phyloP scores from a whole-genome alignment of 805 yeast species.

The Saccharomycopsis fermentans region DNA sequence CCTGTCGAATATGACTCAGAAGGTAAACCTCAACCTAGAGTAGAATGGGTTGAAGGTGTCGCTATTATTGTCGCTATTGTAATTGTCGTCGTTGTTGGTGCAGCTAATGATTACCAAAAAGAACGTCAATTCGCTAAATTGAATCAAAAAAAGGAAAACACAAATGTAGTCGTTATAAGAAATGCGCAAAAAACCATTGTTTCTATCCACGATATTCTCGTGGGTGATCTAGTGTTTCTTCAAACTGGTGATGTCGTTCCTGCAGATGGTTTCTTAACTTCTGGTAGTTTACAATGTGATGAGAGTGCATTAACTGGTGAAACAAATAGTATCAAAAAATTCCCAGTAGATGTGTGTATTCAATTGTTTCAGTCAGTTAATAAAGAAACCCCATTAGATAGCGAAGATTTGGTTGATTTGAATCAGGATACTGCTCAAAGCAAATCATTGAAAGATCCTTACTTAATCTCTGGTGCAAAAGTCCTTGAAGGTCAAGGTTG shows the following conservation, averaged over 20 bases:
- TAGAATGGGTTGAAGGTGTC: constrained; percentile 98
- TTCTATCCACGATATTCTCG: constrained; percentile 65
- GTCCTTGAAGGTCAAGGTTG: constrained; percentile 77
- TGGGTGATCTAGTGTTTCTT: constrained; percentile 73
- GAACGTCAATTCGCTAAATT: constrained; percentile 85
- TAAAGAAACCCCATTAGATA: neutral
- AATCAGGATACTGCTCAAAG: constrained; percentile 28
- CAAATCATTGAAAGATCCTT: constrained; percentile 44
- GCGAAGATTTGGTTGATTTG: constrained; percentile 26
- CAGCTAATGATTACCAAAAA: constrained; percentile 93
- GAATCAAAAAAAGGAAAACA: constrained; percentile 82
- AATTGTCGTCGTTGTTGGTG: constrained; percentile 88
- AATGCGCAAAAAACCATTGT: constrained; percentile 56
- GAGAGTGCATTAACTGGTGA: constrained; percentile 94
- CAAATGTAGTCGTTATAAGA: constrained; percentile 66
- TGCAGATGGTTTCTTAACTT: constrained; percentile 69
- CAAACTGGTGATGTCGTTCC: constrained; percentile 95
- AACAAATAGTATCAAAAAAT: constrained; percentile 68
- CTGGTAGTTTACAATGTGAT: constrained; percentile 78
- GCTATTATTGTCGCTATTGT: constrained; percentile 88
- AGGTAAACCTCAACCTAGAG: constrained; percentile 67
- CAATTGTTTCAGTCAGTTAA: neutral
- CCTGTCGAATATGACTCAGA: constrained; percentile 68
- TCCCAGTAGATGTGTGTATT: constrained; percentile 34
- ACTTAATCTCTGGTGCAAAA: constrained; percentile 85